A percentile compares a stretch with the other conserved stretches of the same genome.
phyloP scores from a whole-genome alignment of 768 basidiomycete species.

The Hypholoma fasciculare region DNA sequence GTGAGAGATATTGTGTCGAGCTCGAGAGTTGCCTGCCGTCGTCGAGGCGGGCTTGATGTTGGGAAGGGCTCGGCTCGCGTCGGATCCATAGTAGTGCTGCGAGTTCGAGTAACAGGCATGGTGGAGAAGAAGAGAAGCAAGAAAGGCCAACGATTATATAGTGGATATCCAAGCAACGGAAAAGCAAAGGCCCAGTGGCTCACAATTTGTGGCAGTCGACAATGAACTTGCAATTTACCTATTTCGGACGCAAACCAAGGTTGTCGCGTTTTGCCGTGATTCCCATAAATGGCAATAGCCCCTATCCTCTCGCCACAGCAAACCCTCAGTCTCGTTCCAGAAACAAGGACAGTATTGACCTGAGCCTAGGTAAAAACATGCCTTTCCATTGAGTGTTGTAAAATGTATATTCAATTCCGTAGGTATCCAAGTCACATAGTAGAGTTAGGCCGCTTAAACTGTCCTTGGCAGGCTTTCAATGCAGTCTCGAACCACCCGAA shows the following conservation, averaged over 20 bases:
- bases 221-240: constrained; percentile 8
- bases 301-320: neutral
- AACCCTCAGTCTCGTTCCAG: neutral
- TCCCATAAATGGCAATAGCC: neutral
- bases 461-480: constrained; percentile 47
- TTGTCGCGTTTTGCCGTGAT: neutral
- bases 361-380: too few species aligned
- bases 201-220: neutral
- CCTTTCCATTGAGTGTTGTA: too few species aligned
- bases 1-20: constrained; percentile 28
- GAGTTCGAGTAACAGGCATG: constrained; percentile 32
- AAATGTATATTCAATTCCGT: too few species aligned
- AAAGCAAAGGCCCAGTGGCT: neutral
- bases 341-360: neutral
- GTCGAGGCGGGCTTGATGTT: constrained; percentile 12
- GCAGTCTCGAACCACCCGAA: constrained; percentile 53
- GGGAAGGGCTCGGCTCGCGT: constrained; percentile 16
- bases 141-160: neutral
- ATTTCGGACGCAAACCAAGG: constrained; percentile 1
- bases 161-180: neutral
- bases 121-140: constrained; percentile 3
- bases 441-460: neutral
- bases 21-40: neutral
- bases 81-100: constrained; percentile 8
- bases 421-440: too few species aligned